Percentiles rank a stretch among this genome's conserved stretches.
These are phyloP conservation scores for Xylaria grammica DNA, from an alignment of 495 filamentous ascomycete genomes.

Conservation along the genomic window DNA sequence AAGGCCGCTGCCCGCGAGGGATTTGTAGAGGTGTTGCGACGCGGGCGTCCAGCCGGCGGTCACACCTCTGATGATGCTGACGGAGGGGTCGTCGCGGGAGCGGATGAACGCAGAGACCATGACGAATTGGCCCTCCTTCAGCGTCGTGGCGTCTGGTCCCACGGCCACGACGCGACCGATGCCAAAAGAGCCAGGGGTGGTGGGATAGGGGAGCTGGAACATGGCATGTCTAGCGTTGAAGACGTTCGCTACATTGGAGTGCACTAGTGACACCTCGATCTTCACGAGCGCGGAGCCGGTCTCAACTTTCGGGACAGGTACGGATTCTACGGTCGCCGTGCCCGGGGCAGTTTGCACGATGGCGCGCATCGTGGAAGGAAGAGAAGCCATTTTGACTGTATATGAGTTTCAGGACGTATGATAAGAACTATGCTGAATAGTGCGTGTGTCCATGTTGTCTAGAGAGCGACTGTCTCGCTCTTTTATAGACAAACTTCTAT, in stretches of 20 bases:
- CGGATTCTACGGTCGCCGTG: constrained; percentile 12
- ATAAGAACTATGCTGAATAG: neutral
- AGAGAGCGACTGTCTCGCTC: neutral
- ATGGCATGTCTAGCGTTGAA: neutral
- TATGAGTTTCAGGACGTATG: neutral
- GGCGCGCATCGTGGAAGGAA: constrained; percentile 17
- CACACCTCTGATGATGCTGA: constrained; percentile 42
- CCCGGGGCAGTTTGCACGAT: constrained; percentile 13
- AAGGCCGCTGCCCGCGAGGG: constrained; percentile 28
- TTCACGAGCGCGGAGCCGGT: constrained; percentile 1
- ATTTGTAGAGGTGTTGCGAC: constrained; percentile 25
- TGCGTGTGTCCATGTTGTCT: constrained; percentile 1
- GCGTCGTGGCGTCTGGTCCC: constrained; percentile 49
- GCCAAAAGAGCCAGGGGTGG: constrained; percentile 13
- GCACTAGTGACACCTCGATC: neutral
- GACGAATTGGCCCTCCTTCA: constrained; percentile 53
- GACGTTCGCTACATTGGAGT: constrained; percentile 5
- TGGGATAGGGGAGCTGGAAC: constrained; percentile 12
- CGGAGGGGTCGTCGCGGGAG: constrained; percentile 51
- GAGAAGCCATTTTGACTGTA: constrained; percentile 12
- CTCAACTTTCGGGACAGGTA: constrained; percentile 6
- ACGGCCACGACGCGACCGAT: constrained; percentile 54
- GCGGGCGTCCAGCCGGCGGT: constrained; percentile 29
- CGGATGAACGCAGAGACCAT: constrained; percentile 47
- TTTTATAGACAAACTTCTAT: constrained; percentile 4